phyloP scores from a whole-genome alignment of 768 basidiomycete genomes.

The Suillus clintonianus region DNA sequence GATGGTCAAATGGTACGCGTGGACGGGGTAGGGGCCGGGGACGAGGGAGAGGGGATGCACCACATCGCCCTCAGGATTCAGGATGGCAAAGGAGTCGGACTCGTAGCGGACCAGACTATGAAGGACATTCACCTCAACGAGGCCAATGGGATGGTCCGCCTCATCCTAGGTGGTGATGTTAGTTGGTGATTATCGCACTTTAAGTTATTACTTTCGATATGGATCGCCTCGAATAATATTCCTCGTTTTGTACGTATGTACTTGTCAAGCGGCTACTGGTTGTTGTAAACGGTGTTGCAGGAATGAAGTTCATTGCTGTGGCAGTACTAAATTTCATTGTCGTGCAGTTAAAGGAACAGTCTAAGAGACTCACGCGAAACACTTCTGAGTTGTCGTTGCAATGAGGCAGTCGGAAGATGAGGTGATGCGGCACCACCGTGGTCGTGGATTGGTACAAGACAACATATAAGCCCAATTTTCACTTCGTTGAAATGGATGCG shows the following conservation, averaged over 20 bases:
- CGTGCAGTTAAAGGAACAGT: too few relatives aligned
- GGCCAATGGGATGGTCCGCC: constrained; percentile 8
- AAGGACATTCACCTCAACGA: constrained; percentile 1
- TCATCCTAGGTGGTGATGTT: constrained; percentile 2
- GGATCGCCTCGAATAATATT: neutral
- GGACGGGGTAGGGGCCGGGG: constrained; percentile 37
- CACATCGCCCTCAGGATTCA: constrained; percentile 50
- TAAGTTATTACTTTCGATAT: constrained; percentile 7
- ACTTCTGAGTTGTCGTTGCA: too few relatives aligned
- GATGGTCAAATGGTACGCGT: constrained; percentile 24
- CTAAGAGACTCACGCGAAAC: too few relatives aligned
- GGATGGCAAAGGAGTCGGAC: constrained; percentile 56
- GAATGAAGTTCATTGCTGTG: too few relatives aligned
- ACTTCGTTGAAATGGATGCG: too few relatives aligned
- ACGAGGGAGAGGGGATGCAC: constrained; percentile 29
- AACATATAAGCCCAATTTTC: too few relatives aligned
- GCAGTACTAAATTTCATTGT: too few relatives aligned
- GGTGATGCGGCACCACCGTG: too few relatives aligned
- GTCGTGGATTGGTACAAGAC: too few relatives aligned
- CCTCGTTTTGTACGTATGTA: constrained; percentile 2
- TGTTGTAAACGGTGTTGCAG: neutral
- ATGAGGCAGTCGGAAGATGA: too few relatives aligned
- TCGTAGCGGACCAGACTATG: constrained; percentile 17
- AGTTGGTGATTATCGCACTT: neutral
- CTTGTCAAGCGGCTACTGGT: neutral